These are phyloP conservation scores for Chaetomium strumarium DNA, from an alignment of 2,329 filamentous ascomycete genomes.

Conservation along the genomic window DNA sequence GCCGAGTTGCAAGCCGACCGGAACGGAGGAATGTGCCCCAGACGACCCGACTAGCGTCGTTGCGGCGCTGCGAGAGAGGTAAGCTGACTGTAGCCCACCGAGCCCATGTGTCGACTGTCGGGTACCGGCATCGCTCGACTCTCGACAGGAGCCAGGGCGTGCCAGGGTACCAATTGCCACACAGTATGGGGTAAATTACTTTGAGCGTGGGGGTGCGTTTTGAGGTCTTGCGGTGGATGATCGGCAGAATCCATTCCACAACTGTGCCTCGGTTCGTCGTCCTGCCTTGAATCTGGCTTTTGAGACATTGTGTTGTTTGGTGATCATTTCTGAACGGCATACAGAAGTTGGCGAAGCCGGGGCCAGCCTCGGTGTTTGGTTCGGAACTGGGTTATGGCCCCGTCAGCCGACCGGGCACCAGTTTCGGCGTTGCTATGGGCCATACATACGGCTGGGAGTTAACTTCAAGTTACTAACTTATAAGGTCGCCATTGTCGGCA, in stretches of 20 bases:
- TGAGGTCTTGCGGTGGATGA: background rate
- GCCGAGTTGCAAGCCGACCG: background rate
- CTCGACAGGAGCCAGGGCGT: too few species aligned
- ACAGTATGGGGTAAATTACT: background rate
- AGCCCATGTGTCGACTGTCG: too few species aligned
- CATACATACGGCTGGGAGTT: too few species aligned
- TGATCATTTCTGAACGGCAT: too few species aligned
- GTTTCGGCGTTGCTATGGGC: background rate
- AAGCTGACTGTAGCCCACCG: too few species aligned
- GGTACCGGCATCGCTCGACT: background rate
- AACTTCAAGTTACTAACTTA: too few species aligned
- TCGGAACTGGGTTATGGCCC: too few species aligned
- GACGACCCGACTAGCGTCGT: background rate
- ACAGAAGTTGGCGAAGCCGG: too few species aligned
- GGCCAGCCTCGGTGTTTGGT: too few species aligned
- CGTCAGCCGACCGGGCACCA: background rate
- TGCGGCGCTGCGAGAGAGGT: too few species aligned
- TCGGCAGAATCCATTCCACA: background rate
- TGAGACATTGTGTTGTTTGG: too few species aligned
- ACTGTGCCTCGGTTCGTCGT: background rate
- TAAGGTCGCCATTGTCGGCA: background rate
- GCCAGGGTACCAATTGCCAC: background rate
- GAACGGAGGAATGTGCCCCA: background rate
- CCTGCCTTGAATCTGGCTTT: background rate
- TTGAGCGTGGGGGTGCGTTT: constrained; percentile 3